These are phyloP conservation scores for Leccinum pellstonianum DNA, from an alignment of 768 basidiomycete species.

Conservation along the genomic window DNA sequence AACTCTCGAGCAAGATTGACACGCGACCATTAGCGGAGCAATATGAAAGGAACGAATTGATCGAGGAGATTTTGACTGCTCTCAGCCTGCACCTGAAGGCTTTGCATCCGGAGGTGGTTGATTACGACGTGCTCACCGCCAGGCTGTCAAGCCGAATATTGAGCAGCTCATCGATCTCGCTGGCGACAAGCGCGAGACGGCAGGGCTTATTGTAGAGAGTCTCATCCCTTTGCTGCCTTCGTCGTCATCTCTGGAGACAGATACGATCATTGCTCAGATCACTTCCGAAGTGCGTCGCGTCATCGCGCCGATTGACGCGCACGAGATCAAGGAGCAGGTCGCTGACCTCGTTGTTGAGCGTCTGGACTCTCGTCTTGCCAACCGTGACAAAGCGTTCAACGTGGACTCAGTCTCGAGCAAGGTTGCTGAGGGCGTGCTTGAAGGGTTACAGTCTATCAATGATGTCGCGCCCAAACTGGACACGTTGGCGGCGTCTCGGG, in stretches of 20 bases:
- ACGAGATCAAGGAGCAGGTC: slow-evolving; percentile 87
- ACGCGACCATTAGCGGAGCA: slow-evolving; percentile 37
- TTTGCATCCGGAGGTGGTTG: slow-evolving; percentile 63
- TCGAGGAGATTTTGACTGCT: slow-evolving; percentile 56
- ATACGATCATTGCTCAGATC: slow-evolving; percentile 56
- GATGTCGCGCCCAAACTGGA: slow-evolving; percentile 42
- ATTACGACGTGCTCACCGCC: slow-evolving; percentile 69
- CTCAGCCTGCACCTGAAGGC: slow-evolving; percentile 62
- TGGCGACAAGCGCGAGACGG: slow-evolving; percentile 86
- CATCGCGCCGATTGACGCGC: slow-evolving; percentile 75
- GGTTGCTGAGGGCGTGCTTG: slow-evolving; percentile 53
- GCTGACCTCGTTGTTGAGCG: slow-evolving; percentile 87
- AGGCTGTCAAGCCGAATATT: slow-evolving; percentile 86
- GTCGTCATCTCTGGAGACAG: slow-evolving; percentile 46
- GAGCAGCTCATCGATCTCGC: slow-evolving; percentile 86
- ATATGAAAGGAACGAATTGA: slow-evolving; percentile 56
- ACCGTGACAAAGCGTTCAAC: slow-evolving; percentile 71
- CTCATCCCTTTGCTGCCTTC: slow-evolving; percentile 64
- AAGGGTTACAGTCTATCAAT: slow-evolving; percentile 41
- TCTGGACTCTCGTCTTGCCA: slow-evolving; percentile 74
- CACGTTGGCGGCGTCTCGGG: slow-evolving; percentile 42
- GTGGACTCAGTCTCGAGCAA: slow-evolving; percentile 55
- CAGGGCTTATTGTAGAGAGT: slow-evolving; percentile 72
- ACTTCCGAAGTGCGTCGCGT: slow-evolving; percentile 67
- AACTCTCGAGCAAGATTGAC: slow-evolving; percentile 37